Evolutionary conservation across 2,329 filamentous ascomycete genomes (phyloP).

Genomic region (Claviceps capensis): DNA sequence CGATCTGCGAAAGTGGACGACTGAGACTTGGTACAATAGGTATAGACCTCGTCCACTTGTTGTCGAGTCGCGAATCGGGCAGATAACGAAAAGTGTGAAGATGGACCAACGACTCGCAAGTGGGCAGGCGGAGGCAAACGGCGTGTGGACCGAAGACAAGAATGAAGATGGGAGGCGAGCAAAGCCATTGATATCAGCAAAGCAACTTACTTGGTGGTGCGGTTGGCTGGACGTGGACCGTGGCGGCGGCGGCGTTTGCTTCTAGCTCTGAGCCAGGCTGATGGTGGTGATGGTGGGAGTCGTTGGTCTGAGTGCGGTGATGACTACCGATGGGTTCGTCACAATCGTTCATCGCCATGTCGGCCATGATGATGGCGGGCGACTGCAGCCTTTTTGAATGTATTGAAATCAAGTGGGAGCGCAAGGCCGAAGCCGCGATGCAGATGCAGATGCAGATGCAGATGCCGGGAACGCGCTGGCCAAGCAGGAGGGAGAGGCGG

Average conservation of each 20-base stretch:
- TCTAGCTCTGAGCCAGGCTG: constrained; percentile 1
- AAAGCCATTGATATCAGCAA: background rate
- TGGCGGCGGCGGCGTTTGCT: background rate
- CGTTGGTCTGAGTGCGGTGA: constrained; percentile 4
- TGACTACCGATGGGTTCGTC: constrained; percentile 3
- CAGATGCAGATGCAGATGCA: background rate
- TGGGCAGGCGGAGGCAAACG: background rate
- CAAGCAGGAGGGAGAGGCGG: too few species aligned
- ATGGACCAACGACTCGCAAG: background rate
- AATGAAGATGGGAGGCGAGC: background rate
- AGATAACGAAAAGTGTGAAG: background rate
- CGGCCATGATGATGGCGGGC: background rate
- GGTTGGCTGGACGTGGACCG: constrained; percentile 1
- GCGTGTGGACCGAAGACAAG: background rate
- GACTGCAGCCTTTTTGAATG: background rate
- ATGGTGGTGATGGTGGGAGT: background rate
- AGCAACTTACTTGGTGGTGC: constrained; percentile 2
- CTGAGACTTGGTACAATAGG: too few species aligned
- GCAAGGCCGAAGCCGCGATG: background rate
- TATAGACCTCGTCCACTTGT: background rate
- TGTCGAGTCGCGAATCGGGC: background rate
- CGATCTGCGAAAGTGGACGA: background rate
- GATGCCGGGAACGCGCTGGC: background rate
- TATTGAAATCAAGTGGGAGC: background rate
- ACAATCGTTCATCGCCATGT: background rate